These are phyloP conservation scores for Candida oleophila DNA, from an alignment of 805 yeast species.

Conservation along the genomic window DNA sequence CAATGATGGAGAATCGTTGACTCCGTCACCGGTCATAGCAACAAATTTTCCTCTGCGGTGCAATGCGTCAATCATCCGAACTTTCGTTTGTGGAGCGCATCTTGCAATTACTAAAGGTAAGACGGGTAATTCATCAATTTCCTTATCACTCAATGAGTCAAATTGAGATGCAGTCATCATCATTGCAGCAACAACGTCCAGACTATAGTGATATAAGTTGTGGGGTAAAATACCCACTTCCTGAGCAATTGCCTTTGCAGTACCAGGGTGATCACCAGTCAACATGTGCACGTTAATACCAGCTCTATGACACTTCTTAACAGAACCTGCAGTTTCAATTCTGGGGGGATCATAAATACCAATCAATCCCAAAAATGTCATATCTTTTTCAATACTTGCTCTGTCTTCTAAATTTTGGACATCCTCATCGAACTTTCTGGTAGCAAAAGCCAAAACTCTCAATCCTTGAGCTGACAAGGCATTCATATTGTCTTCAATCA, in stretches of 20 bases:
- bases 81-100: constrained; percentile 43
- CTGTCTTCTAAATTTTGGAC: constrained; percentile 24
- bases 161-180: constrained; percentile 39
- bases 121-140: constrained; percentile 35
- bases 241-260: constrained; percentile 77
- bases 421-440: constrained; percentile 24
- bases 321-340: constrained; percentile 63
- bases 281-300: constrained; percentile 81
- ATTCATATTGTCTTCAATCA: constrained; percentile 56
- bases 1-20: constrained; percentile 76
- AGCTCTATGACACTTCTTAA: constrained; percentile 65
- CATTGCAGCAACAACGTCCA: constrained; percentile 34
- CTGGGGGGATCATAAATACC: constrained; percentile 85
- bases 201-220: constrained; percentile 32
- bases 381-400: constrained; percentile 47
- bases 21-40: constrained; percentile 62
- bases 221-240: constrained; percentile 76
- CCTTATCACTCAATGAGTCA: constrained; percentile 29
- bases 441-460: constrained; percentile 73
- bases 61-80: constrained; percentile 41
- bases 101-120: constrained; percentile 41
- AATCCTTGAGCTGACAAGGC: constrained; percentile 63
- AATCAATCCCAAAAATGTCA: constrained; percentile 63
- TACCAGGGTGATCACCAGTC: constrained; percentile 79
- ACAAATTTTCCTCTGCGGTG: constrained; percentile 36